Evolutionary conservation across 2,329 filamentous ascomycete species (phyloP).

Genomic region (Aureobasidium sp.): DNA sequence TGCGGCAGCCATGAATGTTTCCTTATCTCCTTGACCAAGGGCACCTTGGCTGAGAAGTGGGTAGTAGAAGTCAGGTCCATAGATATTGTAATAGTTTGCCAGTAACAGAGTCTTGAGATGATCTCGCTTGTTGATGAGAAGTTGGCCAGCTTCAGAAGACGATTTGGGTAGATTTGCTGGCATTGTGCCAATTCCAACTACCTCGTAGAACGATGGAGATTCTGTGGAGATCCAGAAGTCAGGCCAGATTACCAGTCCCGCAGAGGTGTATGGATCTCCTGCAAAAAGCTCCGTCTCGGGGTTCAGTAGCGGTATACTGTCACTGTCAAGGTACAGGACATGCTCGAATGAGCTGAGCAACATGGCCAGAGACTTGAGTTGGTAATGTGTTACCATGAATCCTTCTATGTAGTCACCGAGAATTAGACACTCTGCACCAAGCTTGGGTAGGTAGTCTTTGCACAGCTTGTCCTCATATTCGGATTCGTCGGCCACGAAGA

Average conservation of each 20-base stretch:
- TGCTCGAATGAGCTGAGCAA: constrained; percentile 45
- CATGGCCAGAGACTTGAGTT: constrained; percentile 44
- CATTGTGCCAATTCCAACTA: constrained; percentile 27
- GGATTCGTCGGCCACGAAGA: constrained; percentile 34
- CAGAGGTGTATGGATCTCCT: constrained; percentile 36
- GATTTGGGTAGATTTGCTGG: constrained; percentile 31
- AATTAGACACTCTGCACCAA: constrained; percentile 39
- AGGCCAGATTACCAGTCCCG: constrained; percentile 41
- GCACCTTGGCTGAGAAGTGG: constrained; percentile 41
- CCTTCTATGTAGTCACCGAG: constrained; percentile 34
- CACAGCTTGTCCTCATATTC: constrained; percentile 40
- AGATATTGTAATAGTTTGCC: constrained; percentile 44
- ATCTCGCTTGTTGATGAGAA: constrained; percentile 39
- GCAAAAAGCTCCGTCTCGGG: constrained; percentile 37
- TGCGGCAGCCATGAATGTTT: constrained; percentile 44
- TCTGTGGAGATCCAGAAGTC: constrained; percentile 40
- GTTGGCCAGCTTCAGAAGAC: constrained; percentile 39
- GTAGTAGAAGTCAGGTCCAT: constrained; percentile 41
- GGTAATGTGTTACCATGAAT: constrained; percentile 31
- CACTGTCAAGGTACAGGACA: constrained; percentile 44
- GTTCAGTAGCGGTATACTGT: constrained; percentile 38
- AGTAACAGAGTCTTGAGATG: constrained; percentile 39
- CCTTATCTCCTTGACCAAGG: constrained; percentile 45
- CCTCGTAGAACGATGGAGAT: constrained; percentile 34
- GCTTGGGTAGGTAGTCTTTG: constrained; percentile 34